Base-by-base conservation (phyloP, 148 eudicot genomes). In the Hydrangea macrophylla region DNA sequence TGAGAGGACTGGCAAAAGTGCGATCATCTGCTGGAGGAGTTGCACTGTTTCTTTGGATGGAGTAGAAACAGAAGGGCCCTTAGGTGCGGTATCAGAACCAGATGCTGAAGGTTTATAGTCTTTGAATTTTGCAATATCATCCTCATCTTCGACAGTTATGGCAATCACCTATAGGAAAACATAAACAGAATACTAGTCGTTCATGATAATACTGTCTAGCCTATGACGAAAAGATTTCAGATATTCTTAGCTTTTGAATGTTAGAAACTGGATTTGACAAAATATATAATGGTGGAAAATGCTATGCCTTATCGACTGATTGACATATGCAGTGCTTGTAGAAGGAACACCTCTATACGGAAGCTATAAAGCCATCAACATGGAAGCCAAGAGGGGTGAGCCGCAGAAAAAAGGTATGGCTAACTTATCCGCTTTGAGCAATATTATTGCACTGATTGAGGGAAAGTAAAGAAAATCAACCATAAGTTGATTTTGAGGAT, bases 1-100 rank as follows among this genome's bases (percentile, higher is more conserved):
- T 97, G 68, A 90, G 89, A 73, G 98, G 98, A 76, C 98, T 94
- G 60, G 92, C 97, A 79, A 90, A 94, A 71, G 90, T 69, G 62
- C 98, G 96, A 74, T 83, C 92, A 64, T 76, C 95, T 39, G 79
- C 28, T 23, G 86, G 35, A 55, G 89, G 51, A 65, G 72, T 63
- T 57, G 69, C 79, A 75, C 81, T 62, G 31, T 88, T 64, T 76
- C 82, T 73, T 85, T 81, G 35, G 92, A 80, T 40, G 83, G 78
- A 61, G 88, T 65, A 58, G 92, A 81, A 64, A 78, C 82, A 64
- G 89, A 70, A 30, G 93, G 75, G 53, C 67, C 87, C 70, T 76
- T 59, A 50, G 90, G 70, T 74, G 83, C 82, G 70, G 90, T 65
- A 40, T 80, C 73, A 58, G 80, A 69, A 75, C 71, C 90, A 36